Evolutionary conservation across 169 alveolate genomes (phyloP), one percentile per base, ranked within the genome.

Genomic region (Plasmodium yoelii): DNA sequence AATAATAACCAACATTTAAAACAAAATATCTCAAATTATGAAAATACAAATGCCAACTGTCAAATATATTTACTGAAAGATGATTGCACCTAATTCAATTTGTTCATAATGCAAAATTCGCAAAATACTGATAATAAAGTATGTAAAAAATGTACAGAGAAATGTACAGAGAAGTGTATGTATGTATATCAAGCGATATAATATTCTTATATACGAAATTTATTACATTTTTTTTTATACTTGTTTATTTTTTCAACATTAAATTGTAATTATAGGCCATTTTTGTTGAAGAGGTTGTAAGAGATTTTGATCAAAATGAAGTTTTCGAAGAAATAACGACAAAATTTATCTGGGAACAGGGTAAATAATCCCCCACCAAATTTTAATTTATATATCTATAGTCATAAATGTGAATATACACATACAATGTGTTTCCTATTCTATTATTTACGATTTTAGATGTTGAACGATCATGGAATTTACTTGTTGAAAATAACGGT

Each of bases 271-370:
- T 53, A 68, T 82, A 82, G 84, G 69, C 65, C 46, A 47, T 68
- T 49, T 60, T 82, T 15, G 84, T 82, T 34, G 90, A 82, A 68
- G 86, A 82, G 15, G 86, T 82, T 65, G 90, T 82, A 12, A 69
- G 73, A 56, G 90, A 82, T 82, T 82, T 82, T 57, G 90, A 82
- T 47, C 46, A 82, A 19, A 69, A 82, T 82, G 90, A 69, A 68
- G 61, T 82, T 10, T 82, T 69, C 39, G 96, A 94, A 59, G 96
- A 94, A 39, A 80, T 90, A 34, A 87, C 92, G 42, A 90, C 94
- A 60, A 94, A 94, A 56, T 94, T 92, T 69, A 91, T 95, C 15
- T 94, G 96, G 96, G 96, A 94, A 47, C 88, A 92, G 60, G 96
- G 96, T 94, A 88, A 15, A 22, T 42, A 49, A 28, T 82, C 13